Conservation (phyloP, 2,329 filamentous ascomycete genomes). For the Ambrosiella beaveri region DNA sequence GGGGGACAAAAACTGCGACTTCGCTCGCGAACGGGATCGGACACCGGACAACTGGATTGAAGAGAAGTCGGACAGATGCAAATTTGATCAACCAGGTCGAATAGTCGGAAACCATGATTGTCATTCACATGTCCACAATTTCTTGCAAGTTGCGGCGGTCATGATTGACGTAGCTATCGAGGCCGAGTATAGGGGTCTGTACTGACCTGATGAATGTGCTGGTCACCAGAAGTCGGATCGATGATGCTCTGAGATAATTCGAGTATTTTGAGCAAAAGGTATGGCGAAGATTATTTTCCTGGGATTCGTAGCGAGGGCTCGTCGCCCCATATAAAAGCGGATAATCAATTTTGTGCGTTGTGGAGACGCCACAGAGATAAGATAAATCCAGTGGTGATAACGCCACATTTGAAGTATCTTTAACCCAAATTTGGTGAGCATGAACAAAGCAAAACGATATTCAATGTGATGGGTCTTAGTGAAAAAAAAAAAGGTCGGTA, state of each 20-base stretch:
- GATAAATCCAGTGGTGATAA: neutral
- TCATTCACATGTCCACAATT: neutral
- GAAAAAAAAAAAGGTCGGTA: no score
- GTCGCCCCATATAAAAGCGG: constrained; percentile 1
- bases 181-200: constrained; percentile 1
- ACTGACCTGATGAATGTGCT: constrained; percentile 32
- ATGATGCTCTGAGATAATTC: constrained; percentile 17
- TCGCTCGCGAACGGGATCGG: no score
- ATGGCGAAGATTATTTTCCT: constrained; percentile 8
- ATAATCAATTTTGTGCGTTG: constrained; percentile 4
- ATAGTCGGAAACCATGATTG: neutral
- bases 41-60: neutral
- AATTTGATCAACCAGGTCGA: constrained; percentile 2
- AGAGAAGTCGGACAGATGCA: neutral
- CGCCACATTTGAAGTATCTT: neutral
- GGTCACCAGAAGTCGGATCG: constrained; percentile 32
- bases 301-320: constrained; percentile 7
- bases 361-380: neutral
- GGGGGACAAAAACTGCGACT: neutral
- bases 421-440: no score
- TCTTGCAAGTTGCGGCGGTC: neutral
- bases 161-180: neutral
- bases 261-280: constrained; percentile 1
- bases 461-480: no score
- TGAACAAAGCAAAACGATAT: no score